Conservation (phyloP, 345 rosid genomes). For the Camelina laxa region DNA sequence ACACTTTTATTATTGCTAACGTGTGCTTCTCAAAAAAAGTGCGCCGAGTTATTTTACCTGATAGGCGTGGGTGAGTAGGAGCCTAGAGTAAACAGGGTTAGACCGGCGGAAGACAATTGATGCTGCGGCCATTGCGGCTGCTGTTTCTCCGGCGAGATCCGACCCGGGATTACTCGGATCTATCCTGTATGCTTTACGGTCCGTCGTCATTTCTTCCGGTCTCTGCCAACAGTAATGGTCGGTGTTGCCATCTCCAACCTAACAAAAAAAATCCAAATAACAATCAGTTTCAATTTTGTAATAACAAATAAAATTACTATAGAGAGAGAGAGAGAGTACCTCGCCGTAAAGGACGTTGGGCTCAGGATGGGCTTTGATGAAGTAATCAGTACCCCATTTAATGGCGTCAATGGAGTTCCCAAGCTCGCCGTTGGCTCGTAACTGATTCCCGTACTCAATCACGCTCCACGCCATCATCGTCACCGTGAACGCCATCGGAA, state of each 20-base stretch:
- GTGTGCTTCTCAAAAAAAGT: constrained; percentile 7
- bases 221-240: constrained; percentile 99
- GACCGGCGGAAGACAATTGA: constrained; percentile 83
- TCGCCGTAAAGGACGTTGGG: constrained; percentile 95
- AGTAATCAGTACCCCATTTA: constrained; percentile 97
- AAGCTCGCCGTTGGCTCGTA: constrained; percentile 79
- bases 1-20: constrained; percentile 17
- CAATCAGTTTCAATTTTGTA: too few species aligned
- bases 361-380: constrained; percentile 95
- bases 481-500: constrained; percentile 97
- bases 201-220: constrained; percentile 99
- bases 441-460: constrained; percentile 83
- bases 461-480: constrained; percentile 99
- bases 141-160: constrained; percentile 97
- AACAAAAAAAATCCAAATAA: neutral
- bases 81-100: constrained; percentile 71
- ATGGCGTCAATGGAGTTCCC: constrained; percentile 84
- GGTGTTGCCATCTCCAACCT: constrained; percentile 98
- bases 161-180: constrained; percentile 97
- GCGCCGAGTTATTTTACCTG: constrained; percentile 60
- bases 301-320: too few species aligned
- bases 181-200: constrained; percentile 84
- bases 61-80: constrained; percentile 81
- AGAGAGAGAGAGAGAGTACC: constrained; percentile 47
- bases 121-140: constrained; percentile 99